These are phyloP conservation scores for Phtheirospermum japonicum DNA, from an alignment of 257 asterid genomes.

Conservation along the genomic window DNA sequence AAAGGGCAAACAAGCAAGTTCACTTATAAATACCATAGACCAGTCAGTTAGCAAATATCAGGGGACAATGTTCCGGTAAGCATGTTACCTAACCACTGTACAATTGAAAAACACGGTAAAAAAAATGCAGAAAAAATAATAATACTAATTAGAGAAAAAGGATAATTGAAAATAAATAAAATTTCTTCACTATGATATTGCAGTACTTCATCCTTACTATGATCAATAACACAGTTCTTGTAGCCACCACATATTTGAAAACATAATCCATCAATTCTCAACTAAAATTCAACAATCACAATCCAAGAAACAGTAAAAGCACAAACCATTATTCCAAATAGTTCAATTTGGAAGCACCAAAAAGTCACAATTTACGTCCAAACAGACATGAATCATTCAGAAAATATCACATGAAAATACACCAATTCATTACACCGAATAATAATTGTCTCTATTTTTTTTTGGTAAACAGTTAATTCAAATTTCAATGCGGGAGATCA, in stretches of 20 bases:
- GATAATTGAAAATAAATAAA: not conserved
- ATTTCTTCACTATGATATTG: slow-evolving; percentile 66
- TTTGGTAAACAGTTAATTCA: not conserved
- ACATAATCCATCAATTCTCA: no score
- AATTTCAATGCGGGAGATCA: not conserved
- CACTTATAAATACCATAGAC: slow-evolving; percentile 97
- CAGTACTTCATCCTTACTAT: slow-evolving; percentile 93
- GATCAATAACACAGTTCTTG: no score
- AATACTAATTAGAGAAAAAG: not conserved
- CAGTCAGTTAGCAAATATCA: slow-evolving; percentile 91
- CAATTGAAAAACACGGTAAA: not conserved
- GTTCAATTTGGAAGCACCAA: no score
- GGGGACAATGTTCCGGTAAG: slow-evolving; percentile 81
- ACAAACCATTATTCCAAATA: no score
- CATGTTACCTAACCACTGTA: slow-evolving; percentile 81
- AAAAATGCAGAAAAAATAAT: not conserved
- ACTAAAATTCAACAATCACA: no score
- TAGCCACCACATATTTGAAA: no score
- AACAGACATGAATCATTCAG: no score
- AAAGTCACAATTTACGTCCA: no score
- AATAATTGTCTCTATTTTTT: not conserved
- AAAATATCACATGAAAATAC: not conserved
- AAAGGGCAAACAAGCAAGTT: not conserved
- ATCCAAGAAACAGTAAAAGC: no score
- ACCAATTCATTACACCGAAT: slow-evolving; percentile 1